Base-by-base conservation (phyloP, 1,284 basidiomycete species). In the Puccinia coronata region DNA sequence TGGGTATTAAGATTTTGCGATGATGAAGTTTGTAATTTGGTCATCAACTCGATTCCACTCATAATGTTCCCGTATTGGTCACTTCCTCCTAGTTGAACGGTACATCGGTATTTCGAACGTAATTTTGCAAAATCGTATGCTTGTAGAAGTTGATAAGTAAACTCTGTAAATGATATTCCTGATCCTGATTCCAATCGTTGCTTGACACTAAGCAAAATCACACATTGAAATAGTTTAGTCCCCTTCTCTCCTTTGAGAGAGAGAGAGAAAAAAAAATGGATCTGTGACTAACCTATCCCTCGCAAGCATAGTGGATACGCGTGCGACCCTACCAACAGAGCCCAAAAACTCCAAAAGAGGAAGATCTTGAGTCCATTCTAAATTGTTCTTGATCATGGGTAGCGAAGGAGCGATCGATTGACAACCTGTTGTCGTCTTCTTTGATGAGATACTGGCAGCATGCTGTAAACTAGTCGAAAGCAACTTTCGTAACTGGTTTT, bases 31-130 rank as follows among this genome's bases (percentile, higher is more conserved):
- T 83, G 84, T 74, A 25, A 84, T 84, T 91, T 90, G 79, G 90
- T 90, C 84, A 98, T 95, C 63, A 98, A 89, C 81, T 98, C 94
- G 47, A 97, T 89, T 5, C 96, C 96, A 11, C 94, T 93, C 28
- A 95, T 88, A 83, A 99, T 98, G 86, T 99, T 99, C n/a, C 97
- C 96, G 92, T 96, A 96, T 86, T 99, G 97, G 86, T 99, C 97
- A 0, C 93, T 95, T 3, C 97, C 97, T 69, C 97, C 97, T 59
- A 99, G 87, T 87, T 99, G 97, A 63, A 98, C 89, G 1, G 91
- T 91, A 86, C 96, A 98, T 0, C 88, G 88, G 72, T 90, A 88
- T 39, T 89, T 86, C 82, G 88, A 88, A 87, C 96, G 89, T 1
- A 99, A 89, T 82, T 92, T 88, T 82, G 92, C 90, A 87, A 98